A percentile compares a stretch with the other conserved stretches of the same genome.
These are phyloP conservation scores for Cordyceps farinosa DNA, from an alignment of 2,329 filamentous ascomycete species.

Conservation along the genomic window DNA sequence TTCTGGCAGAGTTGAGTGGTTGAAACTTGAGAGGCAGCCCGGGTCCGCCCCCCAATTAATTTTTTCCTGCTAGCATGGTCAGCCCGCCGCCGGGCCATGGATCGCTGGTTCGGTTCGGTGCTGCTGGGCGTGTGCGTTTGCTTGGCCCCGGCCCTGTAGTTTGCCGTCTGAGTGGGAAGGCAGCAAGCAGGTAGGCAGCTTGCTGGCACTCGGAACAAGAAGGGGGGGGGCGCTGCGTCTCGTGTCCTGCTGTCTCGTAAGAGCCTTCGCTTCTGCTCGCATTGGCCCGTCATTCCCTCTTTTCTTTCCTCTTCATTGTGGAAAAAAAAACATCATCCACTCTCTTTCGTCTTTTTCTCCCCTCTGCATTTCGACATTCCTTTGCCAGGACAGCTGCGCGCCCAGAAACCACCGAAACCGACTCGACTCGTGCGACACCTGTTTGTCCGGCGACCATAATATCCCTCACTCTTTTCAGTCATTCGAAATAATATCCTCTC, in stretches of 20 bases:
- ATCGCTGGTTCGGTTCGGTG: neutral
- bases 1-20: neutral
- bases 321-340: neutral
- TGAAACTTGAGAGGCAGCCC: neutral
- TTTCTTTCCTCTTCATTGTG: neutral
- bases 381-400: neutral
- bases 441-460: neutral
- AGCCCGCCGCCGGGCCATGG: neutral
- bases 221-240: neutral
- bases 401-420: neutral
- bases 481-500: neutral
- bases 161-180: neutral
- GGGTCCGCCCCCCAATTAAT: neutral
- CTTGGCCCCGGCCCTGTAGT: neutral
- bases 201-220: neutral
- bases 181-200: neutral
- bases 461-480: conserved; percentile 1
- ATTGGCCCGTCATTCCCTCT: neutral
- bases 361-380: neutral
- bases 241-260: neutral
- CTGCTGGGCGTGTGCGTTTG: neutral
- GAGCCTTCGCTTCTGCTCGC: neutral
- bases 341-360: neutral
- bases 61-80: neutral
- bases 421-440: neutral